Percentiles rank a stretch among this genome's conserved stretches.
Evolutionary conservation across 495 filamentous ascomycete species (phyloP).

Genomic region (Cercophora samala): DNA sequence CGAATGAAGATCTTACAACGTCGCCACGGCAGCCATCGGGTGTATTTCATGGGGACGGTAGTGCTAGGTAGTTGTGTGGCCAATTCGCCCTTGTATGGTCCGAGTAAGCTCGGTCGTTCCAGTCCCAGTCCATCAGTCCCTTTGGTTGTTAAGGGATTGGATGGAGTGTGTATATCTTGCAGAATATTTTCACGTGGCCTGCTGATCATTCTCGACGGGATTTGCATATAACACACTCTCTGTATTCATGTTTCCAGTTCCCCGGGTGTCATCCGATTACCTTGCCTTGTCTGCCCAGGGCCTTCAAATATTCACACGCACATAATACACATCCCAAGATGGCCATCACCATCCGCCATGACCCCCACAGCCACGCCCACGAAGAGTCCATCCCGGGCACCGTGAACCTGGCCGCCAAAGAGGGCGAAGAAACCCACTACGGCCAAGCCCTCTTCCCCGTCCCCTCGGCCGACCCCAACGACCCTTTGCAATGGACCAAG

Average conservation of each 20-base stretch:
- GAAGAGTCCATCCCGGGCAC: conserved; percentile 58
- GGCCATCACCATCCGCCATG: conserved; percentile 2
- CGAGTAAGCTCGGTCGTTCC: background rate
- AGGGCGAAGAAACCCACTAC: conserved; percentile 57
- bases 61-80: background rate
- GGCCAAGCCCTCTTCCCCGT: conserved; percentile 60
- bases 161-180: background rate
- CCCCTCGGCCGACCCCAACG: conserved; percentile 57
- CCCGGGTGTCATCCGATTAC: background rate
- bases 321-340: background rate
- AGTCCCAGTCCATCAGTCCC: no score
- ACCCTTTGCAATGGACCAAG: conserved; percentile 56
- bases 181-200: background rate
- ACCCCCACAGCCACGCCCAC: conserved; percentile 50
- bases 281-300: background rate
- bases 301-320: no score
- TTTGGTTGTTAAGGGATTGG: no score
- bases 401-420: conserved; percentile 51
- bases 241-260: background rate
- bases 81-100: background rate
- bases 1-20: background rate
- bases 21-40: background rate
- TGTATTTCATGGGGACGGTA: background rate
- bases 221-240: background rate
- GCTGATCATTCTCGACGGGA: background rate